These are phyloP conservation scores for Hibiscus mutabilis DNA, from an alignment of 345 rosid genomes.

Conservation along the genomic window DNA sequence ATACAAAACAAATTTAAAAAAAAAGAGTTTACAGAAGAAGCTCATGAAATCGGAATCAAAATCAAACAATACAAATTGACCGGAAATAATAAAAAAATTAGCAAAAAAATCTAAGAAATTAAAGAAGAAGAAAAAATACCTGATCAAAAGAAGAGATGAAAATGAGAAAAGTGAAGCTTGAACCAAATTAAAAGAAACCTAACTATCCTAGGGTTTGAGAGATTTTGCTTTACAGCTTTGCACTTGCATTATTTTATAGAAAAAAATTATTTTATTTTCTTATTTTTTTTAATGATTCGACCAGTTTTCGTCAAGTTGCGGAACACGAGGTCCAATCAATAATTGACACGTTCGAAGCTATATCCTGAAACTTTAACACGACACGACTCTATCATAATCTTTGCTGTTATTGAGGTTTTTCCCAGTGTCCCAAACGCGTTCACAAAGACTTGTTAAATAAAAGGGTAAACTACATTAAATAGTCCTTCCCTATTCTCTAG, in stretches of 20 bases:
- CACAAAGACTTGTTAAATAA: no score
- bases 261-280: background rate
- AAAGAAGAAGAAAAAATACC: background rate
- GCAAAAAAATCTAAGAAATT: background rate
- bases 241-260: background rate
- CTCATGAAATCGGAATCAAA: conserved; percentile 1
- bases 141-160: background rate
- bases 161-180: background rate
- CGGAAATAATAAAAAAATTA: background rate
- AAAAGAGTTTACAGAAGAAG: background rate
- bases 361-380: background rate
- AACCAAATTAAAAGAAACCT: background rate
- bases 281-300: background rate
- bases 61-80: background rate
- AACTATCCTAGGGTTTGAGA: background rate
- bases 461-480: no score
- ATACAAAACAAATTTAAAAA: background rate
- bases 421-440: no score
- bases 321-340: background rate
- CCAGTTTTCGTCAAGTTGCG: background rate
- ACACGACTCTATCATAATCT: background rate
- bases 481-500: no score
- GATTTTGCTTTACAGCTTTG: background rate
- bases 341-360: background rate
- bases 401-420: no score